A percentile compares a stretch with the other conserved stretches of the same genome.
These are phyloP conservation scores for Funneliformis geosporum DNA, from an alignment of 192 early-diverging fungal genomes.

Conservation along the genomic window DNA sequence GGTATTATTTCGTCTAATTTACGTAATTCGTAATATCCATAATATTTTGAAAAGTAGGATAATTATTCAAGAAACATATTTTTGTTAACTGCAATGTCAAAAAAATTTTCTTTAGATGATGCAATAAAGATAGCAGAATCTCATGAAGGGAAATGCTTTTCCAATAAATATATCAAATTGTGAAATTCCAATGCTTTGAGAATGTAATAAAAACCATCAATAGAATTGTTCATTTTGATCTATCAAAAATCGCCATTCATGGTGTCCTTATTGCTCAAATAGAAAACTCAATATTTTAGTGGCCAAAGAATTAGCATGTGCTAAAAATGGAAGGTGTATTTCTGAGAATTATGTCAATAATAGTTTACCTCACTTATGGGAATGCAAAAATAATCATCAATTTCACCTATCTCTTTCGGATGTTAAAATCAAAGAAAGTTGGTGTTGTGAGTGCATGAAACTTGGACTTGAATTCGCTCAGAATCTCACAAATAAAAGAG, in stretches of 20 bases:
- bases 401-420: background rate
- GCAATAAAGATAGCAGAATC: background rate
- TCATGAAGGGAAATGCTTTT: background rate
- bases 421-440: background rate
- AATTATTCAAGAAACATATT: too few species aligned
- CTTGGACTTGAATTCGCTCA: slow-evolving; percentile 12
- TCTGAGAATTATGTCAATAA: slow-evolving; percentile 12
- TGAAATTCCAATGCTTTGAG: background rate
- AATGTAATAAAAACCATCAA: background rate
- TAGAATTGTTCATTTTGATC: background rate
- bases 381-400: slow-evolving; percentile 20
- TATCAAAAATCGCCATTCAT: slow-evolving; percentile 4
- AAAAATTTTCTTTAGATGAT: slow-evolving; percentile 12
- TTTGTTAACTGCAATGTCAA: background rate
- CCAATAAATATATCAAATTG: background rate
- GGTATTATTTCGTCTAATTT: too few species aligned
- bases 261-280: slow-evolving; percentile 19
- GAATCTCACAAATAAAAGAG: slow-evolving; percentile 1
- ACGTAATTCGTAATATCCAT: too few species aligned
- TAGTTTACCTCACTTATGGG: slow-evolving; percentile 19
- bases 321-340: slow-evolving; percentile 2
- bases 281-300: slow-evolving; percentile 11
- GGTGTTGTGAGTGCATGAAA: background rate
- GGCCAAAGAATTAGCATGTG: slow-evolving; percentile 4
- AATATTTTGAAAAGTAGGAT: too few species aligned